Conservation (phyloP, 2,329 filamentous ascomycete genomes). For the Fusarium sp. region DNA sequence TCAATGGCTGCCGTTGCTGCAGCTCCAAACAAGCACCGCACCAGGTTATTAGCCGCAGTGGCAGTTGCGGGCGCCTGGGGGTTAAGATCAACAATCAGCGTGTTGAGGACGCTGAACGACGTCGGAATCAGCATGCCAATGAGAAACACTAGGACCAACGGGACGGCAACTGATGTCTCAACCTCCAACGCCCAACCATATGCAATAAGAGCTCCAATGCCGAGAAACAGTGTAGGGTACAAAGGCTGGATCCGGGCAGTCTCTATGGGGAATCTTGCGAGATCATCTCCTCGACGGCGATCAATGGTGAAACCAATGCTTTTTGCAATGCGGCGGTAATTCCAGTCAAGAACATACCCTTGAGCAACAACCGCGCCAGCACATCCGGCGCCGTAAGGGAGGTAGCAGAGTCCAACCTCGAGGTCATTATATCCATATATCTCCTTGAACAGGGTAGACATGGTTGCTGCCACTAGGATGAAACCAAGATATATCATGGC, state of each 20-base stretch:
- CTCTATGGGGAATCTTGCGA: constrained; percentile 66
- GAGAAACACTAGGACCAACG: constrained; percentile 67
- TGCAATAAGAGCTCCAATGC: constrained; percentile 63
- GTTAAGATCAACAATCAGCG: constrained; percentile 73
- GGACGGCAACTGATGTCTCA: constrained; percentile 64
- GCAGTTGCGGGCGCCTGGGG: constrained; percentile 71
- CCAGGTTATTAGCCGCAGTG: constrained; percentile 73
- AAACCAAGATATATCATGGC: constrained; percentile 68
- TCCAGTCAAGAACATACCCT: constrained; percentile 72
- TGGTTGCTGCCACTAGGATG: constrained; percentile 64
- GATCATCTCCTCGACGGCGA: constrained; percentile 66
- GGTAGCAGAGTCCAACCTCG: constrained; percentile 65
- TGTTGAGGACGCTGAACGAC: constrained; percentile 72
- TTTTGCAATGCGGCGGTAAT: constrained; percentile 76
- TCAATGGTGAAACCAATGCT: constrained; percentile 71
- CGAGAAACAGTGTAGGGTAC: constrained; percentile 65
- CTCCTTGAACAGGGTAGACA: constrained; percentile 63
- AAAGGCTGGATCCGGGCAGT: constrained; percentile 66
- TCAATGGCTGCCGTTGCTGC: constrained; percentile 70
- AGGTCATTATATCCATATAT: constrained; percentile 65
- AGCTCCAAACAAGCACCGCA: constrained; percentile 71
- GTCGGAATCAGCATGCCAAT: constrained; percentile 70
- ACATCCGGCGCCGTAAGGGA: constrained; percentile 66
- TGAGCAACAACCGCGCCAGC: constrained; percentile 62
- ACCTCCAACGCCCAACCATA: constrained; percentile 70